Evolutionary conservation across 1,139 yeast genomes (phyloP).

Genomic region (Geotrichum carabidarum): DNA sequence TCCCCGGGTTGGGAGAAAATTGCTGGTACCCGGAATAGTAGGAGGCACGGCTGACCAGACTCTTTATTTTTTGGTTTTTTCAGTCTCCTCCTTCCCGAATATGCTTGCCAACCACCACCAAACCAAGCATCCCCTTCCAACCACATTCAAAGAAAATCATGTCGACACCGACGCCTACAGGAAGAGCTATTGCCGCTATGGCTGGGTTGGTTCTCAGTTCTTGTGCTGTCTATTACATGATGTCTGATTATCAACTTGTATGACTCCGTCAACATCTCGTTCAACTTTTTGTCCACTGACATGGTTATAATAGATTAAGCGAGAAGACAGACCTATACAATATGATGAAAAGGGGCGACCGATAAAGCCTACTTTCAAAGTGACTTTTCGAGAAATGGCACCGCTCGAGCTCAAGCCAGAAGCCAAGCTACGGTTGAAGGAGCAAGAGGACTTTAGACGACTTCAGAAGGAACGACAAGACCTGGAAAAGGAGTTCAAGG

Average conservation of each 20-base stretch:
- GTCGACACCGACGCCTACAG: slow-evolving; percentile 15
- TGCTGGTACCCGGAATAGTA: neutral
- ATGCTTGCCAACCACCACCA: neutral
- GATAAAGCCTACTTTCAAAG: slow-evolving; percentile 32
- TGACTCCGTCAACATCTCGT: neutral
- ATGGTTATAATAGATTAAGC: slow-evolving; percentile 12
- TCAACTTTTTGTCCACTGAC: neutral
- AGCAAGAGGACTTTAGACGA: slow-evolving; percentile 10
- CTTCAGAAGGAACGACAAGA: slow-evolving; percentile 18
- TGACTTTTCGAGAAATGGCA: slow-evolving; percentile 36
- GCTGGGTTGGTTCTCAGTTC: slow-evolving; percentile 15
- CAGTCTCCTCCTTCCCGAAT: neutral
- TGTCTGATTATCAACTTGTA: slow-evolving; percentile 20
- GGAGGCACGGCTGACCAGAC: neutral
- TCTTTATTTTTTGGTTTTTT: no score
- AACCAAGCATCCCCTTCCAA: neutral
- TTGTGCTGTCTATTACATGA: slow-evolving; percentile 10
- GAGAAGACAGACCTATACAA: slow-evolving; percentile 23
- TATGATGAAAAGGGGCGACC: slow-evolving; percentile 28
- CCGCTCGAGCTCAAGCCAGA: slow-evolving; percentile 39
- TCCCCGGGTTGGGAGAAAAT: neutral
- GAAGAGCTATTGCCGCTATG: slow-evolving; percentile 18
- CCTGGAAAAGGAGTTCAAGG: slow-evolving; percentile 12
- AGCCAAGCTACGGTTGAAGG: slow-evolving; percentile 23
- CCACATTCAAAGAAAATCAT: neutral